Evolutionary conservation across 192 early-diverging fungal genomes (phyloP), one percentile per base, ranked within the genome.

Genomic region (Podila verticillata): DNA sequence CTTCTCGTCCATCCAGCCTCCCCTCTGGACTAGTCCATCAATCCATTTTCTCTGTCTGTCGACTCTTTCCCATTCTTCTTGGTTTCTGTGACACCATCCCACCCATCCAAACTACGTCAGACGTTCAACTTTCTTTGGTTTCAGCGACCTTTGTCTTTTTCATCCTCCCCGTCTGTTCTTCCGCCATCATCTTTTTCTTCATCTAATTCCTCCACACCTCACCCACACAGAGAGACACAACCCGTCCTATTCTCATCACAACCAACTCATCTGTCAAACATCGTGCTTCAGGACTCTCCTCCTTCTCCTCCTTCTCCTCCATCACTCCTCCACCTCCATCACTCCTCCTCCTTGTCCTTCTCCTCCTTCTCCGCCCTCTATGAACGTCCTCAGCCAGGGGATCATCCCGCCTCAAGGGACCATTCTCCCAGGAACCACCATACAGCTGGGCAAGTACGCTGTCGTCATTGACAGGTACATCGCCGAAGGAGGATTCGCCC

Each of bases 401-500:
- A 67, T 75, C 61, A 35, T 59, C 57, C 68, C 67, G 24, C 31
- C 48, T 63, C 88, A 79, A 7, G 89, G 93, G 7, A 89, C 90
- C n/a, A 87, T 88, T 74, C 82, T 82, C 32, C 89, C 89, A 31
- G 93, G 93, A 13, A 92, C 90, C 3, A 74, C 84, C 24, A 67
- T 95, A 22, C 78, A 83, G 22, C 80, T 95, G 17, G 89, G 90
- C 15, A 65, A 62, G 26, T 81, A 83, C 65, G 83, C 82, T 31
- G 91, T 93, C 29, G 75, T 89, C 64, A 89, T 94, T 22, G 91
- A 95, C 47, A 86, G 89, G 17, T 94, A 88, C 83, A 84, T 95
- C 30, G 93, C 94, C 26, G 91, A 94, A 83, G 95, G 97, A 56
- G 96, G 95, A 7, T 95, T 96, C 71, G 95, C 97, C 13, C 93